Percentiles rank a stretch among this genome's conserved stretches.
Evolutionary conservation across 179 eudicot species (phyloP).

Genomic region (Silene vulgaris): DNA sequence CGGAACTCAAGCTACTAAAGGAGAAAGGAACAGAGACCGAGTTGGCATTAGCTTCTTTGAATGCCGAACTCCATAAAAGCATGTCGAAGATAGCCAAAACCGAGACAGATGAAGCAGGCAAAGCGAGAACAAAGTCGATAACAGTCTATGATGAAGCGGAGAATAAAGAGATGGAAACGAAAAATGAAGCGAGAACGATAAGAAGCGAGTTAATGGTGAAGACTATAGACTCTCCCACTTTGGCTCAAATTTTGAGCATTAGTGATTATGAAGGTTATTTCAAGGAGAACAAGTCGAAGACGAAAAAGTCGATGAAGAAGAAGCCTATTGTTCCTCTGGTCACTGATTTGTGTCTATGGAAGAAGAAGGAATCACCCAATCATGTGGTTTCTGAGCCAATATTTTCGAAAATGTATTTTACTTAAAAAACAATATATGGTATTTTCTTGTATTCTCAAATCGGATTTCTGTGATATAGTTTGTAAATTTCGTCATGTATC

Average conservation of each 20-base stretch:
- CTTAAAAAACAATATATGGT: neutral
- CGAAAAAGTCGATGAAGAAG: slow-evolving; percentile 28
- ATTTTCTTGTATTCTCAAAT: neutral
- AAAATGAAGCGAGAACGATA: slow-evolving; percentile 17
- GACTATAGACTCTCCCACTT: slow-evolving; percentile 31
- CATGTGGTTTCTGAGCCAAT: slow-evolving; percentile 20
- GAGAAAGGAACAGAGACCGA: slow-evolving; percentile 65
- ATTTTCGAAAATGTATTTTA: slow-evolving; percentile 19
- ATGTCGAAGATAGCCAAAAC: slow-evolving; percentile 64
- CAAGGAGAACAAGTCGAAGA: slow-evolving; percentile 8
- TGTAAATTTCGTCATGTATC: neutral
- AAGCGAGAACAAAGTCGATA: slow-evolving; percentile 21
- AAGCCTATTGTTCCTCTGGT: slow-evolving; percentile 43
- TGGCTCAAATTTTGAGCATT: slow-evolving; percentile 36
- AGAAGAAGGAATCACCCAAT: slow-evolving; percentile 31
- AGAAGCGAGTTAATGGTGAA: slow-evolving; percentile 24
- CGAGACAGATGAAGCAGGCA: slow-evolving; percentile 48
- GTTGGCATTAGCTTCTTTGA: slow-evolving; percentile 63
- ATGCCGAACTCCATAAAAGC: slow-evolving; percentile 73
- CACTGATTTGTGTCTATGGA: slow-evolving; percentile 33
- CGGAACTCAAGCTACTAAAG: slow-evolving; percentile 57
- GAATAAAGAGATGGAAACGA: slow-evolving; percentile 13
- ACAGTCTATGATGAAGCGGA: slow-evolving; percentile 15
- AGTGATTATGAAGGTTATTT: slow-evolving; percentile 30
- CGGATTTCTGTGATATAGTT: no score